Evolutionary conservation across 768 basidiomycete species (phyloP).

Genomic region (Termitomyces sp.): DNA sequence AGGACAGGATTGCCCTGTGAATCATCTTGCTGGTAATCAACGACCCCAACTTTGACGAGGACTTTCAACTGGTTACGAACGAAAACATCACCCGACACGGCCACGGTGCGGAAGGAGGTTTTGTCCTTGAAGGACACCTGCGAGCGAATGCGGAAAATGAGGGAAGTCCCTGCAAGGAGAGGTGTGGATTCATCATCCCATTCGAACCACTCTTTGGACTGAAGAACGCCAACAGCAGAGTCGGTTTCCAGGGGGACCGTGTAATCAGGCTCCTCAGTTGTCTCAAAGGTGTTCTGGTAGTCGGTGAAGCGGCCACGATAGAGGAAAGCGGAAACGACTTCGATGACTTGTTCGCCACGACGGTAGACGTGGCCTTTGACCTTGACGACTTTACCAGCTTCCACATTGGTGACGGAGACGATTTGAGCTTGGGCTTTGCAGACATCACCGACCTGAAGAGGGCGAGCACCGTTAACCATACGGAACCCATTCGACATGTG

Average conservation of each 20-base stretch:
- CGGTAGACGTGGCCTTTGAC: slow-evolving; percentile 84
- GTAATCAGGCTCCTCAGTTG: slow-evolving; percentile 86
- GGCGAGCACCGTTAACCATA: slow-evolving; percentile 71
- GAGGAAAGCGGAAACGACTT: slow-evolving; percentile 93
- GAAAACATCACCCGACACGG: slow-evolving; percentile 83
- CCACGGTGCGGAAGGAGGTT: slow-evolving; percentile 74
- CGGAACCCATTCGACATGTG: slow-evolving; percentile 98
- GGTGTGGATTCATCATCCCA: slow-evolving; percentile 86
- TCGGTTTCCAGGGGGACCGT: slow-evolving; percentile 70
- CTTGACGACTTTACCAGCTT: slow-evolving; percentile 90
- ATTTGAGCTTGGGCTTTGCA: slow-evolving; percentile 90
- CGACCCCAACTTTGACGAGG: slow-evolving; percentile 82
- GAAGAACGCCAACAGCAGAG: slow-evolving; percentile 83
- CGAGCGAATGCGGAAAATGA: slow-evolving; percentile 88
- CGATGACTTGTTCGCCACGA: slow-evolving; percentile 76
- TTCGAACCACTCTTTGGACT: slow-evolving; percentile 97
- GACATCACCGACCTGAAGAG: slow-evolving; percentile 80
- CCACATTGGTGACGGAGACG: slow-evolving; percentile 83
- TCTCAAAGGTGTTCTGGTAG: slow-evolving; percentile 95
- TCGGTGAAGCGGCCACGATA: slow-evolving; percentile 95
- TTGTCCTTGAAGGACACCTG: slow-evolving; percentile 91
- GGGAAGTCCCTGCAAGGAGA: slow-evolving; percentile 72
- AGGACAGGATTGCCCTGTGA: slow-evolving; percentile 92
- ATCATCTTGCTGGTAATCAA: slow-evolving; percentile 85
- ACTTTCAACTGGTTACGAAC: slow-evolving; percentile 85